Evolutionary conservation across 257 asterid species (phyloP), one percentile per base, ranked within the genome.

Genomic region (Nicotiana sylvestris): DNA sequence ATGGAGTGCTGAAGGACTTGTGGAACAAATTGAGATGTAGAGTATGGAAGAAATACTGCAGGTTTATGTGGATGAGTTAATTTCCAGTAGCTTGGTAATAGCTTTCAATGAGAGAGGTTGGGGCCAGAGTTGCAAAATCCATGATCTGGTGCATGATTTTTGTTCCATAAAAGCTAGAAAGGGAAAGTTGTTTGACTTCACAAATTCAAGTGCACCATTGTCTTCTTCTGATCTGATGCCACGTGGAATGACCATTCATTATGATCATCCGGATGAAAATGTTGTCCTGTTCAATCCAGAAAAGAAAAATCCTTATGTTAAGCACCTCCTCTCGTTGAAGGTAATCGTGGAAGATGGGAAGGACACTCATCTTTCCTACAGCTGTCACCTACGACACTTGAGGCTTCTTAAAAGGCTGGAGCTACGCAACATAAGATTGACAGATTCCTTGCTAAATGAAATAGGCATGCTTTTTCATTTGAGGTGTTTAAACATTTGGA

Each of bases 1-100:
- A 6, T 88, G 88, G 92, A 64, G 76, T 4, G 85, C 84, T 0
- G 87, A 84, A 84, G 90, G 90, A 21, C 81, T 85, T 8, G 13
- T 89, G 60, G 17, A 39, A 53, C 53, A 81, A 58, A 84, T 13
- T 25, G 62, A 6, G 33, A 3, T 51, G n/a, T 58, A 5, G 43
- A 37, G 43, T 37, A 9, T 37, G 43, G 43, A 37, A 37, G 8
- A 37, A 37, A 9, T 37, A 37, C 43, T 6, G 43, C 9, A 85
- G 64, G 86, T 56, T 18, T 89, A 82, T 67, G 11, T 85, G 46
- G 70, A n/a, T 57, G 80, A 84, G 9, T 60, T 87, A 27, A 84
- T 84, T 8, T 16, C 6, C 25, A 82, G 89, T 56, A 85, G 83
- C 78, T 83, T 88, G 1, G 84, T 85, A 46, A 32, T 64, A n/a